Percentiles rank a stretch among this genome's conserved stretches.
Conservation (phyloP, 768 basidiomycete species). For the Mycena polygramma region DNA sequence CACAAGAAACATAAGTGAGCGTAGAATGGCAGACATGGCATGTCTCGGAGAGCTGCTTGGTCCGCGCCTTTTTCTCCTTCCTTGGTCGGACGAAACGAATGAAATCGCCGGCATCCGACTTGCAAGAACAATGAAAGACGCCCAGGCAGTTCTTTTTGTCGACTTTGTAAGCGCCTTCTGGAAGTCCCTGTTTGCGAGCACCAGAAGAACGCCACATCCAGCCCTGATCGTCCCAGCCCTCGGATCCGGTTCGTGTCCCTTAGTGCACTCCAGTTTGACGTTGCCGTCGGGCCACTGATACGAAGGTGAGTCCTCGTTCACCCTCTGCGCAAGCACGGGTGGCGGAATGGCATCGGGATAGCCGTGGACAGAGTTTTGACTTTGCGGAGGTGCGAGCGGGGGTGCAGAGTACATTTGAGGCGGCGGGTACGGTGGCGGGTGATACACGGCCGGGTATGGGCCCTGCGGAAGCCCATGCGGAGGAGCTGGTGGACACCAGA, state of each 20-base stretch:
- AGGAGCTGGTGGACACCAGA: background rate
- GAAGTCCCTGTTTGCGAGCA: constrained; percentile 5
- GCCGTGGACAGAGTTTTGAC: background rate
- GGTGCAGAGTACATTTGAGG: background rate
- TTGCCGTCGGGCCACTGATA: constrained; percentile 19
- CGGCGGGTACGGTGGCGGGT: constrained; percentile 10
- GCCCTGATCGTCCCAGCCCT: constrained; percentile 7
- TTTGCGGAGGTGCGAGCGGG: background rate
- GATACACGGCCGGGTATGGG: background rate
- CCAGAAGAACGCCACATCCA: constrained; percentile 23
- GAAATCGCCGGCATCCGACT: background rate
- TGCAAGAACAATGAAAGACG: constrained; percentile 4
- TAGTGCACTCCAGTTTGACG: constrained; percentile 13
- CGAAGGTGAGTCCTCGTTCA: background rate
- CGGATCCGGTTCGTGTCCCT: constrained; percentile 1
- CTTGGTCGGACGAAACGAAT: constrained; percentile 10
- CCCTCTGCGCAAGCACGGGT: background rate
- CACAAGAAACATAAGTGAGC: background rate
- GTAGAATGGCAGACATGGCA: constrained; percentile 8
- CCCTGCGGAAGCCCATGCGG: background rate
- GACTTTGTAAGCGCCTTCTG: background rate
- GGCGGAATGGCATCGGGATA: background rate
- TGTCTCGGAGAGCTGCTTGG: constrained; percentile 2
- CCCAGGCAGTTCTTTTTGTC: constrained; percentile 16
- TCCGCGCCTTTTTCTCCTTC: background rate